These are phyloP conservation scores for Tricholoma saponaceum DNA, from an alignment of 768 basidiomycete species.

Conservation along the genomic window DNA sequence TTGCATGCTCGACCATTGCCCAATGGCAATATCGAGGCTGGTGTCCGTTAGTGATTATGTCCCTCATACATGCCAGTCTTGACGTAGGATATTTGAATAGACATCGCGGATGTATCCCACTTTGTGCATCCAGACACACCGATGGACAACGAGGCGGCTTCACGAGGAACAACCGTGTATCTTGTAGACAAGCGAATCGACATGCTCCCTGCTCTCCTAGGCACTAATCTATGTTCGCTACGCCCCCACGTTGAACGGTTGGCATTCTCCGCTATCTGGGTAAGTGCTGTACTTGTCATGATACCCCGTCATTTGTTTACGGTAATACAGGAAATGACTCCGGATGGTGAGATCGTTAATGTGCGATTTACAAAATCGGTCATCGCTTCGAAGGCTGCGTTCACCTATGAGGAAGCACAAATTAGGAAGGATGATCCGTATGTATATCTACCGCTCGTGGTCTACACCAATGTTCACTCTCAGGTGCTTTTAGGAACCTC, in stretches of 20 bases:
- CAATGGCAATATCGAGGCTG: slow-evolving; percentile 94
- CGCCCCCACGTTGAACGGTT: slow-evolving; percentile 90
- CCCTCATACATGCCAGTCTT: background rate
- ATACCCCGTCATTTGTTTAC: slow-evolving; percentile 4
- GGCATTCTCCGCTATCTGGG: slow-evolving; percentile 97
- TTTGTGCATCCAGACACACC: slow-evolving; percentile 92
- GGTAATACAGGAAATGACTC: slow-evolving; percentile 71
- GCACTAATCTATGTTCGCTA: slow-evolving; percentile 93
- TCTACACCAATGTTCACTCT: background rate
- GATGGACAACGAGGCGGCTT: slow-evolving; percentile 96
- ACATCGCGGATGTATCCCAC: slow-evolving; percentile 97
- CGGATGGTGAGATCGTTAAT: slow-evolving; percentile 84
- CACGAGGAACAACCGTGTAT: slow-evolving; percentile 95
- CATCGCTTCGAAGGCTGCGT: slow-evolving; percentile 92
- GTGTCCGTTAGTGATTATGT: slow-evolving; percentile 78
- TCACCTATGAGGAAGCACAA: slow-evolving; percentile 97
- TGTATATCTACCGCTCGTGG: slow-evolving; percentile 21
- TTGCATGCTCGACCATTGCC: slow-evolving; percentile 84
- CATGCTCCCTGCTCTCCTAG: slow-evolving; percentile 92
- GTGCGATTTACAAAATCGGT: slow-evolving; percentile 94
- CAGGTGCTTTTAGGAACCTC: slow-evolving; percentile 44
- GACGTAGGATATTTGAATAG: slow-evolving; percentile 32
- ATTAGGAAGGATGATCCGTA: slow-evolving; percentile 89
- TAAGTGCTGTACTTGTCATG: slow-evolving; percentile 24
- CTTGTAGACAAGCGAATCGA: slow-evolving; percentile 98